These are phyloP conservation scores for Penicillium fimorum DNA, from an alignment of 495 filamentous ascomycete species.

Conservation along the genomic window DNA sequence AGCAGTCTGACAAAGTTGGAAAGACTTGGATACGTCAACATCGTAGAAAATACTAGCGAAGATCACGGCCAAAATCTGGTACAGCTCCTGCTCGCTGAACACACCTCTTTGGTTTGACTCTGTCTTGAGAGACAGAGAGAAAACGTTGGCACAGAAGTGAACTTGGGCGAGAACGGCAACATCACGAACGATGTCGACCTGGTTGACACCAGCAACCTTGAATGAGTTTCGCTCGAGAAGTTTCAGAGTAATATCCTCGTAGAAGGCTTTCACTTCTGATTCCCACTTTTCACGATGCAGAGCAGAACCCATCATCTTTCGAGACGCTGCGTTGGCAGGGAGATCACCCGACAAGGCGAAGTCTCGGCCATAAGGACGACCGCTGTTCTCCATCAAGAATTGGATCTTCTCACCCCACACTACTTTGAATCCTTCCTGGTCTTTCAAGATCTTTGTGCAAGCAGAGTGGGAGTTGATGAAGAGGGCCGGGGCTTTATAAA, in stretches of 20 bases:
- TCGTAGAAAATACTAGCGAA: constrained; percentile 66
- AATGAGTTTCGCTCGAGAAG: constrained; percentile 51
- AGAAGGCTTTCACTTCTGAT: constrained; percentile 50
- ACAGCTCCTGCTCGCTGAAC: constrained; percentile 59
- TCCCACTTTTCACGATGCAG: constrained; percentile 54
- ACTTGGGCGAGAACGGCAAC: constrained; percentile 60
- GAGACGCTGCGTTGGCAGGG: constrained; percentile 44
- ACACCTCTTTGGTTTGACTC: constrained; percentile 56
- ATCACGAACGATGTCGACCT: constrained; percentile 63
- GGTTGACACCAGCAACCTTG: constrained; percentile 52
- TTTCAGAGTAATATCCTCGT: constrained; percentile 50
- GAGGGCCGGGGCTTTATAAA: constrained; percentile 27
- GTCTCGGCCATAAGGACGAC: constrained; percentile 43
- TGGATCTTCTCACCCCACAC: constrained; percentile 55
- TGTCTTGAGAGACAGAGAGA: constrained; percentile 62
- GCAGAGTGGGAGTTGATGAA: constrained; percentile 52
- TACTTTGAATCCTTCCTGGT: constrained; percentile 55
- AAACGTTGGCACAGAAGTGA: constrained; percentile 60
- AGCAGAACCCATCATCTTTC: constrained; percentile 46
- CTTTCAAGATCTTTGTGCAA: constrained; percentile 45
- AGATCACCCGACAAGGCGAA: constrained; percentile 57
- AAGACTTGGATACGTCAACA: constrained; percentile 61
- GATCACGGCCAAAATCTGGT: constrained; percentile 56
- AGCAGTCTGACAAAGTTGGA: constrained; percentile 57
- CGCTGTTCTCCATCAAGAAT: constrained; percentile 44